A percentile compares a stretch with the other conserved stretches of the same genome.
These are phyloP conservation scores for Brasilioporus rufonigricans DNA, from an alignment of 768 basidiomycete genomes.

Conservation along the genomic window DNA sequence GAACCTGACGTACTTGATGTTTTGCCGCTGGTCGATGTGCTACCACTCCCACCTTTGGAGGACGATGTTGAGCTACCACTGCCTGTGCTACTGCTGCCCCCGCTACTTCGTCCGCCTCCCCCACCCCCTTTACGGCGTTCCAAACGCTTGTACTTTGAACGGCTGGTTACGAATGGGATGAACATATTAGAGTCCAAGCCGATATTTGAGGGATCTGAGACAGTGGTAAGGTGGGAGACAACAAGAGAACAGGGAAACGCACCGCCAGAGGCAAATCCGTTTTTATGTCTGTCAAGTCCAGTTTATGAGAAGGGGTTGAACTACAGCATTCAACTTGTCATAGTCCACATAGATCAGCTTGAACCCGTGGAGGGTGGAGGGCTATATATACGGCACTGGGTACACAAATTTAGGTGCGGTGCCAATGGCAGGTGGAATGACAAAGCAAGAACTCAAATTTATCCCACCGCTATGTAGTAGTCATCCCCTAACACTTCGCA, in stretches of 20 bases:
- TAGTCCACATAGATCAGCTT: too few relatives aligned
- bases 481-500: too few relatives aligned
- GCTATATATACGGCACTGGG: too few relatives aligned
- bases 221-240: neutral
- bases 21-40: neutral
- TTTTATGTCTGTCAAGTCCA: too few relatives aligned
- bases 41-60: conserved; percentile 1
- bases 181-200: conserved; percentile 10
- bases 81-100: conserved; percentile 12
- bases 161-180: conserved; percentile 18
- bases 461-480: too few relatives aligned
- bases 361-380: too few relatives aligned
- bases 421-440: too few relatives aligned
- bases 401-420: too few relatives aligned
- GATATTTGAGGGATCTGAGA: neutral
- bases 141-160: conserved; percentile 1
- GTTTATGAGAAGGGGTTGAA: too few relatives aligned
- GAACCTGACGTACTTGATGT: conserved; percentile 4
- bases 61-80: conserved; percentile 8
- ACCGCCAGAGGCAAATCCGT: neutral
- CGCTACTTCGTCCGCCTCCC: conserved; percentile 21
- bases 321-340: too few relatives aligned
- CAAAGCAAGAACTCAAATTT: too few relatives aligned
- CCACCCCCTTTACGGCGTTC: conserved; percentile 35
- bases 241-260: neutral